phyloP scores from a whole-genome alignment of 106 monocot species.

The Narthecium ossifragum region DNA sequence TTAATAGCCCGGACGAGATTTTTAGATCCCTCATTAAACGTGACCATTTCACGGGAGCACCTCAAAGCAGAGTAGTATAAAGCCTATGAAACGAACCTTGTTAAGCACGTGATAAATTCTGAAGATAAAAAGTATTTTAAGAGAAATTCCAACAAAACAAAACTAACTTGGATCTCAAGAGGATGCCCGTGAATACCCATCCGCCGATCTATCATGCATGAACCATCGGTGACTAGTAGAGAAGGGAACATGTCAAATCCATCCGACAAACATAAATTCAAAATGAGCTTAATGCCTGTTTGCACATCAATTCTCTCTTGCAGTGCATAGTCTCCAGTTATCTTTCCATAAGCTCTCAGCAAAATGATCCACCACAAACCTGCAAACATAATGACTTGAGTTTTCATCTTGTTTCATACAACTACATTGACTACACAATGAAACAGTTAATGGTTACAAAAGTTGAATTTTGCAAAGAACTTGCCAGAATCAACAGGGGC shows the following conservation, averaged over 20 bases:
- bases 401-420: too few species aligned
- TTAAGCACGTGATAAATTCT: too few species aligned
- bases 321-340: constrained; percentile 73
- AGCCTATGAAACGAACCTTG: constrained; percentile 37
- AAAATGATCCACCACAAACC: constrained; percentile 97
- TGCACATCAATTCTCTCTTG: constrained; percentile 92
- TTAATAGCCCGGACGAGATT: constrained; percentile 66
- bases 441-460: too few species aligned
- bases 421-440: too few species aligned
- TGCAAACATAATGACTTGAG: constrained; percentile 17
- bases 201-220: constrained; percentile 94
- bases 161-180: constrained; percentile 91
- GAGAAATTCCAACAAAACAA: background rate
- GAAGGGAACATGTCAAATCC: constrained; percentile 99
- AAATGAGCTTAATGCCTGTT: constrained; percentile 76
- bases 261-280: constrained; percentile 90
- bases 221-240: constrained; percentile 91
- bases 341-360: constrained; percentile 92
- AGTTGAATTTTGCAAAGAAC: too few species aligned
- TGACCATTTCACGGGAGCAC: constrained; percentile 76
- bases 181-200: constrained; percentile 99
- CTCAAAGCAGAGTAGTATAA: constrained; percentile 92
- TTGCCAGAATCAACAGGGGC: constrained; percentile 94
- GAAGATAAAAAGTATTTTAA: background rate
- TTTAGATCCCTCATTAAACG: constrained; percentile 63